These are phyloP conservation scores for Coemansia sp. DNA, from an alignment of 192 early-diverging fungal genomes.

Conservation along the genomic window DNA sequence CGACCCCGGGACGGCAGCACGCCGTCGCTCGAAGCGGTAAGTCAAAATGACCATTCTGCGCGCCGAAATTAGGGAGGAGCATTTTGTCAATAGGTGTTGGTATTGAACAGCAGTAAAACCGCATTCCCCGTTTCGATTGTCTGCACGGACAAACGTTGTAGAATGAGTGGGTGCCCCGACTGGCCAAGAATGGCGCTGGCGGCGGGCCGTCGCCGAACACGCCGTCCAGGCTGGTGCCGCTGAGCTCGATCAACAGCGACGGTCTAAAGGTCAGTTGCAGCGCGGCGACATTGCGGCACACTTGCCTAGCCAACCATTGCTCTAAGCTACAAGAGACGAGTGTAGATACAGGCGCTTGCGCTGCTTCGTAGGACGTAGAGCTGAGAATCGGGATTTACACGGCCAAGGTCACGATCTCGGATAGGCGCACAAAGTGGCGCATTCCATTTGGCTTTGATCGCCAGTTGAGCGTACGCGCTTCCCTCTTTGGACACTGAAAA, in stretches of 20 bases:
- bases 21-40: conserved; percentile 33
- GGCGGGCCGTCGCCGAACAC: background rate
- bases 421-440: too few relatives aligned
- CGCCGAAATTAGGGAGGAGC: too few relatives aligned
- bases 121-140: conserved; percentile 1
- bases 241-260: conserved; percentile 23
- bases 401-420: background rate
- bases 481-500: too few relatives aligned
- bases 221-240: conserved; percentile 20
- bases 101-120: background rate
- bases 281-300: background rate
- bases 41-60: too few relatives aligned
- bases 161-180: conserved; percentile 35
- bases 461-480: too few relatives aligned
- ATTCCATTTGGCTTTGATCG: too few relatives aligned
- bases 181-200: background rate
- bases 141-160: conserved; percentile 1
- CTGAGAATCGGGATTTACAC: background rate
- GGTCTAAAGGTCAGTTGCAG: conserved; percentile 25
- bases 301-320: too few relatives aligned
- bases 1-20: conserved; percentile 17
- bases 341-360: conserved; percentile 46
- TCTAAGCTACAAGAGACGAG: too few relatives aligned
- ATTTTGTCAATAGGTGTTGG: background rate
- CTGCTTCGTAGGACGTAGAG: conserved; percentile 10